Base-by-base conservation (phyloP, 169 alveolate species). In the Eimeria maxima region DNA sequence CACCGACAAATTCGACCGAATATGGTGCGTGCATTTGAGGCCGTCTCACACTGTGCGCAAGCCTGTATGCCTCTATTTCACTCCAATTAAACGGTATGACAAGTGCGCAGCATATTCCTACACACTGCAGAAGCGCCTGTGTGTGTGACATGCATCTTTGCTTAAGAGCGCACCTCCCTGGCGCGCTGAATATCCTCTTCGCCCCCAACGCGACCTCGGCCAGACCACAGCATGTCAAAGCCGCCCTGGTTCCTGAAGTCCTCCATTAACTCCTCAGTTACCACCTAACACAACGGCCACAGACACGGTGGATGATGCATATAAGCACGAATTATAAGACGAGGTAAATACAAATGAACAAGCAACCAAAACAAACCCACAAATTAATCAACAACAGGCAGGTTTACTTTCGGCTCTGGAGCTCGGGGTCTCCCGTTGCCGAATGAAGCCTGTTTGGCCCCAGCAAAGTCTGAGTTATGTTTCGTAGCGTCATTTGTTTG, bases 221-320 rank as follows among this genome's bases (percentile, higher is more conserved):
- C 99, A 57, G 99, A 98, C 97, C 99, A 98, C 57, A 99, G 98
- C 99, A 99, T 99, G 97, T 99, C 99, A 88, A 99, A 99, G 22
- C 99, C 99, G 38, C 99, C 99, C 95, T 97, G 97, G 97, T 99
- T 99, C 95, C 99, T 98, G 97, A 98, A 99, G 63, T 98, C 98
- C 76, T 99, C 98, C 99, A 99, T 99, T 84, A 97, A 96, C 73
- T 98, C 99, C 71, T 98, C 99, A 18, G 98, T 98, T 47, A 99
- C 97, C 47, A 74, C 93, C 96, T 95, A 71, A 29, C 81, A 67
- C 6, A 71, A 65, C 42, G 42, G 14, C 74, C 81, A 33, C 13
- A 38, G 29, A 13, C 81, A 71, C 0, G 14, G 16, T n/a, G n/a
- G 27, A 14, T 27, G n/a, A n/a, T 38, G n/a, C 20, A 38, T 14